These are phyloP conservation scores for Ophiocordyceps camponoti-leonardi DNA, from an alignment of 2,329 filamentous ascomycete species.

Conservation along the genomic window DNA sequence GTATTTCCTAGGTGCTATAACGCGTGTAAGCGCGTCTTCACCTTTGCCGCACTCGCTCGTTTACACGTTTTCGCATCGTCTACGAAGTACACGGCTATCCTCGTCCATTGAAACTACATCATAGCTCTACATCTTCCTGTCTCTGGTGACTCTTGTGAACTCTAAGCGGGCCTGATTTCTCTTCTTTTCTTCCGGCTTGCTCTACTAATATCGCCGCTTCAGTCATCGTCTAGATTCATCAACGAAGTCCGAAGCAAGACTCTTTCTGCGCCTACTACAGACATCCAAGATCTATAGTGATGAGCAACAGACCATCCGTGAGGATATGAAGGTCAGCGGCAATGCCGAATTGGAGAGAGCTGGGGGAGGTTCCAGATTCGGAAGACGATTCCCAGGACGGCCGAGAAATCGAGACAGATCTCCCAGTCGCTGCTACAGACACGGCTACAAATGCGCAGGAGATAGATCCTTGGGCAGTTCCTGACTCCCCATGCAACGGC, in stretches of 20 bases:
- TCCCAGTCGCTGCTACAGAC: background rate
- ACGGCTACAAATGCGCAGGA: background rate
- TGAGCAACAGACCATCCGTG: background rate
- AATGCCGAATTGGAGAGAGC: slow-evolving; percentile 31
- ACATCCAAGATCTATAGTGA: background rate
- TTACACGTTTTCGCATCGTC: too few relatives aligned
- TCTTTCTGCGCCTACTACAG: background rate
- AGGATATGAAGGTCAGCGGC: slow-evolving; percentile 9
- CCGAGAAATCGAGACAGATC: slow-evolving; percentile 7
- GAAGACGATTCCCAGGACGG: slow-evolving; percentile 28
- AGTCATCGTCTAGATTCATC: background rate
- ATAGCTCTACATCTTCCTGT: too few relatives aligned
- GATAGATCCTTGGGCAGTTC: slow-evolving; percentile 18
- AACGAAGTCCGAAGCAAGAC: background rate
- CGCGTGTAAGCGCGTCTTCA: too few relatives aligned
- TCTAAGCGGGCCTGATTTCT: too few relatives aligned
- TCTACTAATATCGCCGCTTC: too few relatives aligned
- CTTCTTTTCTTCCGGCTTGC: too few relatives aligned
- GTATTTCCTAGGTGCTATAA: too few relatives aligned
- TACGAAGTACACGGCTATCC: too few relatives aligned
- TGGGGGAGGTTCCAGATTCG: slow-evolving; percentile 33
- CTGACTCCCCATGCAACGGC: slow-evolving; percentile 13
- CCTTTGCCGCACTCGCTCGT: too few relatives aligned
- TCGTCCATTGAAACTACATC: too few relatives aligned
- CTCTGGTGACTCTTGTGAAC: too few relatives aligned